These are phyloP conservation scores for Aspergillus ostianus DNA, from an alignment of 495 filamentous ascomycete species.

Conservation along the genomic window DNA sequence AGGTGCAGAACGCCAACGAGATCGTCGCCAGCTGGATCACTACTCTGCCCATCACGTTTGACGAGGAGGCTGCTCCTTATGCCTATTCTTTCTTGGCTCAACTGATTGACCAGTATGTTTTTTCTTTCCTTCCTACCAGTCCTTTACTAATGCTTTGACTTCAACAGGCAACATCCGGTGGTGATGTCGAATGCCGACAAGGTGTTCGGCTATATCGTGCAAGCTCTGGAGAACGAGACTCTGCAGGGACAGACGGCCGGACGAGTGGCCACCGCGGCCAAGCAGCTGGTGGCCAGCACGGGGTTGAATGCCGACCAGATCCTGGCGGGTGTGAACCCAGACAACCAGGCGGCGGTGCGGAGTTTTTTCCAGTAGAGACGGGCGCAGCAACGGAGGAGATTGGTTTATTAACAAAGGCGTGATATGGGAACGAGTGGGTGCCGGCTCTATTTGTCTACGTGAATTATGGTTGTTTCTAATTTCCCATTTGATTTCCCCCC, in stretches of 20 bases:
- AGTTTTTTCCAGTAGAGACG: constrained; percentile 59
- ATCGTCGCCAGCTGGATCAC: constrained; percentile 80
- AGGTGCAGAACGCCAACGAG: constrained; percentile 69
- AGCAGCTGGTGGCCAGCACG: constrained; percentile 66
- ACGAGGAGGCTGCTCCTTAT: constrained; percentile 96
- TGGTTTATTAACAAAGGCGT: constrained; percentile 3
- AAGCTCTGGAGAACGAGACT: constrained; percentile 87
- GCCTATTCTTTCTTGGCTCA: constrained; percentile 90
- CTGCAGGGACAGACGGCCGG: constrained; percentile 77
- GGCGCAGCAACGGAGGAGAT: constrained; percentile 1
- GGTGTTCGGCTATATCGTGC: constrained; percentile 77
- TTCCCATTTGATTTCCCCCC: neutral
- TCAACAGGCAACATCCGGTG: constrained; percentile 76
- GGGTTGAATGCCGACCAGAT: constrained; percentile 69
- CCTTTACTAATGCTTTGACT: constrained; percentile 4
- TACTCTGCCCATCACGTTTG: constrained; percentile 86
- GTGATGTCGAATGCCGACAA: constrained; percentile 72
- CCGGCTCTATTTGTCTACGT: constrained; percentile 2
- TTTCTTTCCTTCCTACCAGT: constrained; percentile 1
- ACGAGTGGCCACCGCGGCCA: constrained; percentile 70
- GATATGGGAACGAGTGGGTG: constrained; percentile 9
- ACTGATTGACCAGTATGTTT: constrained; percentile 88
- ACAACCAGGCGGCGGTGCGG: constrained; percentile 73
- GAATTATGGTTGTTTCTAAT: neutral
- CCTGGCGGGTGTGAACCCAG: constrained; percentile 66